Percentiles rank a stretch among this genome's conserved stretches.
phyloP scores from a whole-genome alignment of 169 alveolate genomes.

The Plasmodium billcollinsi region DNA sequence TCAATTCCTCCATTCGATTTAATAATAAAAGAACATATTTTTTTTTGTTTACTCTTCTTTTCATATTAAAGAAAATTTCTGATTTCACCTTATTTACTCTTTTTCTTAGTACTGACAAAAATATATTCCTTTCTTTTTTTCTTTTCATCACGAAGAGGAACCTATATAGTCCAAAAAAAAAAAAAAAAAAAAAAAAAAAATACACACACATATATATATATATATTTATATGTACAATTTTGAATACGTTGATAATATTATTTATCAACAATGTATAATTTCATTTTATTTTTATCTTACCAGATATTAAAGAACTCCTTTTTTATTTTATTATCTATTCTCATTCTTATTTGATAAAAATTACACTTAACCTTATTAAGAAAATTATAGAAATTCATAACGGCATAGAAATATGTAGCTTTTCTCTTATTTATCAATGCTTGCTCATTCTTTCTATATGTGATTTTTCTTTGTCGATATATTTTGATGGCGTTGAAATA shows the following conservation, averaged over 20 bases:
- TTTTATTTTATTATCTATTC: constrained; percentile 3
- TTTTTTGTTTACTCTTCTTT: constrained; percentile 21
- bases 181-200: neutral
- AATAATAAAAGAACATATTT: constrained; percentile 7
- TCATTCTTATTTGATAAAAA: constrained; percentile 12
- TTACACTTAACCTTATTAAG: constrained; percentile 17
- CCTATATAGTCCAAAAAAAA: constrained; percentile 10
- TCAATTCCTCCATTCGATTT: constrained; percentile 14
- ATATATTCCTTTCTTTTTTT: constrained; percentile 21
- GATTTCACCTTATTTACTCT: constrained; percentile 31
- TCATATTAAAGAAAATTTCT: constrained; percentile 25
- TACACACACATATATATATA: neutral
- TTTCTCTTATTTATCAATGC: constrained; percentile 4
- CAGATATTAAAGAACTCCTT: constrained; percentile 17
- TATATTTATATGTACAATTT: no score
- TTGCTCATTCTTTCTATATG: neutral
- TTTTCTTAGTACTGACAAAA: constrained; percentile 1
- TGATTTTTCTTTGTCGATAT: neutral
- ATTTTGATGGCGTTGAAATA: neutral
- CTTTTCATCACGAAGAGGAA: neutral
- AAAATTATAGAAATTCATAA: constrained; percentile 30
- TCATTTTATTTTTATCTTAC: neutral
- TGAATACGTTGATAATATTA: no score
- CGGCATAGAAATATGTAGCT: constrained; percentile 16
- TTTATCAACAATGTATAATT: neutral